phyloP scores from a whole-genome alignment of 1,284 basidiomycete species.

The Acaromyces ingoldii region DNA sequence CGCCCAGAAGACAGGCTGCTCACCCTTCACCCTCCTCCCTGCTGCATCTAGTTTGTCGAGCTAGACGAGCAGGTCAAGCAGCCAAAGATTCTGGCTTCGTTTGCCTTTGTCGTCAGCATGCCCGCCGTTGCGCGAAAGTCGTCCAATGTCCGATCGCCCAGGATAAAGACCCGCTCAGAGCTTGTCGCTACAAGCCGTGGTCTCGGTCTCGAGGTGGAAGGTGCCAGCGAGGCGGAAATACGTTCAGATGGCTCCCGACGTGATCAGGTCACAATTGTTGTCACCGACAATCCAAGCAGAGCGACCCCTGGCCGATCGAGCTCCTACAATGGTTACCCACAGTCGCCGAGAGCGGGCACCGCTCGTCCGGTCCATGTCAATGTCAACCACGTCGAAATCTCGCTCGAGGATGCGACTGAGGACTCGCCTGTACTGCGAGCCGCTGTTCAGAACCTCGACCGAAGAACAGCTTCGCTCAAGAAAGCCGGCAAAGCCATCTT shows the following conservation, averaged over 20 bases:
- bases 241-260: too few relatives aligned
- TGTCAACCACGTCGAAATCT: constrained; percentile 32
- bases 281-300: background rate
- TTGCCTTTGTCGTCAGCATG: constrained; percentile 1
- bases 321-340: too few relatives aligned
- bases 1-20: too few relatives aligned
- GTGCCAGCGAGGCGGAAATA: background rate
- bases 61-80: background rate
- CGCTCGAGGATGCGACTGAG: constrained; percentile 19
- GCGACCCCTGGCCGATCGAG: too few relatives aligned
- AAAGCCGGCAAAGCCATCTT: constrained; percentile 21
- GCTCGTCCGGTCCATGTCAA: background rate
- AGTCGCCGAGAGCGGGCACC: too few relatives aligned
- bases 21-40: too few relatives aligned
- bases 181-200: too few relatives aligned
- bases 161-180: background rate
- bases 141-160: background rate
- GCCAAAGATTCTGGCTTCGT: background rate
- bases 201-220: background rate
- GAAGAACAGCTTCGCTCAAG: constrained; percentile 26
- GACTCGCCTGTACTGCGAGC: constrained; percentile 40
- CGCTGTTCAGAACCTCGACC: constrained; percentile 31
- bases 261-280: background rate
- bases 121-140: background rate
- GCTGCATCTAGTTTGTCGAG: constrained; percentile 1